Evolutionary conservation across 768 basidiomycete species (phyloP).

Genomic region (Candolleomyces aberdarensis): DNA sequence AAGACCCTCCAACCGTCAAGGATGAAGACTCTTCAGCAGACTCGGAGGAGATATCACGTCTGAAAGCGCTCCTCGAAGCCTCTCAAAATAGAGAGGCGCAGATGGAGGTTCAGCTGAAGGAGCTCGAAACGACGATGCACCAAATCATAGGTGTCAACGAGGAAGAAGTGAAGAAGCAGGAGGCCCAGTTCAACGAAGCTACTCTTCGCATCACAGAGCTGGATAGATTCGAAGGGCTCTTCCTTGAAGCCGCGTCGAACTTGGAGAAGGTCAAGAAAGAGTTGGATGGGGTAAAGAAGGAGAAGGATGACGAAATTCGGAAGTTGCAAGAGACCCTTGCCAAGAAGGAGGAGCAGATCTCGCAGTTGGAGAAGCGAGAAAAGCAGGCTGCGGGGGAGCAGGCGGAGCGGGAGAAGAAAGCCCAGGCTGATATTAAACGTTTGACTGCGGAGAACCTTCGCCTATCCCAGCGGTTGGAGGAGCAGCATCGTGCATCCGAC

Average conservation of each 20-base stretch:
- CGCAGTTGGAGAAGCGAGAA: neutral
- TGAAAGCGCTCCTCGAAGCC: neutral
- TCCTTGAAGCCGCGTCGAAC: neutral
- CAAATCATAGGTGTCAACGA: neutral
- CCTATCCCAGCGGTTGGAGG: neutral
- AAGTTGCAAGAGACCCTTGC: neutral
- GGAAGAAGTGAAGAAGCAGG: neutral
- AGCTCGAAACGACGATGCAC: neutral
- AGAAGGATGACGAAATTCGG: neutral
- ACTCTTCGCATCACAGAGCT: neutral
- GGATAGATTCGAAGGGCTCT: neutral
- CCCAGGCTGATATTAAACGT: neutral
- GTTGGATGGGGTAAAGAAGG: neutral
- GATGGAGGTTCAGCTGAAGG: neutral
- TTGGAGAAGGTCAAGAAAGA: neutral
- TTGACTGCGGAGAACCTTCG: neutral
- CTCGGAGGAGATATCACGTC: neutral
- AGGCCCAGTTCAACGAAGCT: neutral
- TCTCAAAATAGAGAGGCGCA: neutral
- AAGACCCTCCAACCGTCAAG: neutral
- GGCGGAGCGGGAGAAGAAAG: neutral
- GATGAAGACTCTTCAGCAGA: neutral
- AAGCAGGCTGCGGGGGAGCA: neutral
- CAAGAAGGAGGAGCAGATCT: neutral
- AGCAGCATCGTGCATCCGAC: neutral